Base-by-base conservation (phyloP, 1,284 basidiomycete species). In the Irpex rosettiformis region DNA sequence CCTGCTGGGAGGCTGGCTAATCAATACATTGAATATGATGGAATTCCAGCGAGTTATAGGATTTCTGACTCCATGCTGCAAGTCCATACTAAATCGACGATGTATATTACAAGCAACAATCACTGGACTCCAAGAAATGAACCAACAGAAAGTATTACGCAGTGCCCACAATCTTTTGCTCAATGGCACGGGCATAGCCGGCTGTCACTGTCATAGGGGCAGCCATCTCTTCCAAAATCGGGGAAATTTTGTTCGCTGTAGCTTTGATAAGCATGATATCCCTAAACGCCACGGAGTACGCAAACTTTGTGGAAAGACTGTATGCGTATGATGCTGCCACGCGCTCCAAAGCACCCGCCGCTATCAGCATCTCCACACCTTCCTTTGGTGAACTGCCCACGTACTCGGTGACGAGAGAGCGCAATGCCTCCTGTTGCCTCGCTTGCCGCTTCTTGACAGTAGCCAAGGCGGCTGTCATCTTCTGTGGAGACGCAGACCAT, bases 241-340 rank as follows among this genome's bases (percentile, higher is more conserved):
- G 65, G 1, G 62, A 58, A 0, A 63, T 45, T 21, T 58, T 58
- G 4, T 24, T 24, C 5, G 55, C 28, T 28, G 58, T 55, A 18
- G 69, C 69, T 62, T 73, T 74, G 64, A 74, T 69, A n/a, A 30
- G 52, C 55, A 70, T 71, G 1, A 74, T 61, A 4, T 61, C 55
- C 11, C 62, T 56, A 57, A 71, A 70, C 6, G 71, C 72, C 48
- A 72, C 64, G 16, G 47, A 43, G 60, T 70, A 72, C 24, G 70
- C 70, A 42, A 73, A 71, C 7, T 22, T 62, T 48, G 55, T 18
- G 3, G 24, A 18, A 11, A 52, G 25, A 11, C 5, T 40, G 56
- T 73, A 73, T 4, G 73, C 72, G 40, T 59, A 71, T 3, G 72
- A 70, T n/a, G 73, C 72, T 56, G 60, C 63, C 21, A 69, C 56